phyloP scores from a whole-genome alignment of 768 basidiomycete species.

The Russula virescens region DNA sequence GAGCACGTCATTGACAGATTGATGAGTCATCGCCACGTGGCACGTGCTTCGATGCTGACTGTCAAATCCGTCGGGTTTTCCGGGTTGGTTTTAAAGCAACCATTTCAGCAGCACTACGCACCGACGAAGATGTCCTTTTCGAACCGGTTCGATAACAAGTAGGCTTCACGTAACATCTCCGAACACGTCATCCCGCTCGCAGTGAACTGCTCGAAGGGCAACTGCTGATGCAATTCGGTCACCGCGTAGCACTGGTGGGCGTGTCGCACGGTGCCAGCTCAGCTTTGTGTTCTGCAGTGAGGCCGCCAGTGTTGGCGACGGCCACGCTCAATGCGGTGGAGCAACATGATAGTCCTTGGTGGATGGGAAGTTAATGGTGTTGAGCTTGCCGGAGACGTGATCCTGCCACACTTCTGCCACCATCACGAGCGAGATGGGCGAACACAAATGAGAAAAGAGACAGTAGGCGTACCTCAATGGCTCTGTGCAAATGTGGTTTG shows the following conservation, averaged over 20 bases:
- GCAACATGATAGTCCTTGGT: constrained; percentile 70
- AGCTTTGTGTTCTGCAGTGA: constrained; percentile 88
- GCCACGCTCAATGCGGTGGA: constrained; percentile 45
- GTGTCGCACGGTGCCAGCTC: constrained; percentile 78
- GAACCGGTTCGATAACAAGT: constrained; percentile 63
- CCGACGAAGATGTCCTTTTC: constrained; percentile 92
- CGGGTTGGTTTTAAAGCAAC: no score
- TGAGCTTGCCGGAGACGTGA: constrained; percentile 71
- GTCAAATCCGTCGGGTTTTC: background rate
- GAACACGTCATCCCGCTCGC: constrained; percentile 96
- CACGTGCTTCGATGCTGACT: constrained; percentile 91
- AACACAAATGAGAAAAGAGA: background rate
- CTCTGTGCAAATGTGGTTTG: constrained; percentile 72
- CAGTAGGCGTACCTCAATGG: constrained; percentile 65
- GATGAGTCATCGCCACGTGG: constrained; percentile 71
- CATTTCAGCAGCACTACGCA: constrained; percentile 30
- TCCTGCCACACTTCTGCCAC: no score
- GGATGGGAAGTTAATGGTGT: constrained; percentile 77
- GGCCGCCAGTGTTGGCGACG: constrained; percentile 37
- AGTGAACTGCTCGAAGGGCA: constrained; percentile 87
- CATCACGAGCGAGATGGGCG: background rate
- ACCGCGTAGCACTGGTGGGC: constrained; percentile 38
- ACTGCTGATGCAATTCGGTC: constrained; percentile 56
- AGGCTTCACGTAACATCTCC: constrained; percentile 86
- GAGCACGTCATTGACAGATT: constrained; percentile 81